Evolutionary conservation across 257 asterid genomes (phyloP).

Genomic region (Penstemon davidsonii): DNA sequence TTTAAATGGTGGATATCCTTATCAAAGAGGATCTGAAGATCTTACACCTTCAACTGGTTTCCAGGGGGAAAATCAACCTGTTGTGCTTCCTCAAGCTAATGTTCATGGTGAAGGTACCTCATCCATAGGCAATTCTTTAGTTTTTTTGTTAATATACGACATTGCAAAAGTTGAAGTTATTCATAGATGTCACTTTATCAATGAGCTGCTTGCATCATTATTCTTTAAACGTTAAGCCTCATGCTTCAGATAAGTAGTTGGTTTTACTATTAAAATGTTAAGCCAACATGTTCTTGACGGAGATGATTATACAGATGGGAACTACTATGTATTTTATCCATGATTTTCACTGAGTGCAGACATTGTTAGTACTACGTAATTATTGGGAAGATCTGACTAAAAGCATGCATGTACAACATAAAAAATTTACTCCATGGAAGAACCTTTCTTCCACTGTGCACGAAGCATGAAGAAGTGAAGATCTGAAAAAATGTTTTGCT

Average conservation of each 20-base stretch:
- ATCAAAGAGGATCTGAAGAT: slow-evolving; percentile 35
- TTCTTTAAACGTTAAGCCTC: slow-evolving; percentile 7
- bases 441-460: background rate
- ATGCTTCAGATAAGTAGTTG: background rate
- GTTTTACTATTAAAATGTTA: background rate
- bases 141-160: slow-evolving; percentile 7
- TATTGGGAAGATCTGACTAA: slow-evolving; percentile 5
- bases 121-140: slow-evolving; percentile 19
- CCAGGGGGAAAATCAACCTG: slow-evolving; percentile 66
- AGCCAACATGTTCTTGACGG: background rate
- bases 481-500: background rate
- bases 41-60: slow-evolving; percentile 42
- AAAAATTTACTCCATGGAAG: slow-evolving; percentile 2
- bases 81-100: slow-evolving; percentile 38
- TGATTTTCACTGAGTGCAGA: background rate
- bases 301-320: slow-evolving; percentile 1
- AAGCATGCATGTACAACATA: background rate
- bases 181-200: background rate
- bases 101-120: slow-evolving; percentile 58
- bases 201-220: background rate
- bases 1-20: slow-evolving; percentile 33
- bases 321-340: background rate
- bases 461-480: background rate
- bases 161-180: slow-evolving; percentile 10
- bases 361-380: background rate